A percentile compares a stretch with the other conserved stretches of the same genome.
These are phyloP conservation scores for Xylariaceae sp. DNA, from an alignment of 2,329 filamentous ascomycete genomes.

Conservation along the genomic window DNA sequence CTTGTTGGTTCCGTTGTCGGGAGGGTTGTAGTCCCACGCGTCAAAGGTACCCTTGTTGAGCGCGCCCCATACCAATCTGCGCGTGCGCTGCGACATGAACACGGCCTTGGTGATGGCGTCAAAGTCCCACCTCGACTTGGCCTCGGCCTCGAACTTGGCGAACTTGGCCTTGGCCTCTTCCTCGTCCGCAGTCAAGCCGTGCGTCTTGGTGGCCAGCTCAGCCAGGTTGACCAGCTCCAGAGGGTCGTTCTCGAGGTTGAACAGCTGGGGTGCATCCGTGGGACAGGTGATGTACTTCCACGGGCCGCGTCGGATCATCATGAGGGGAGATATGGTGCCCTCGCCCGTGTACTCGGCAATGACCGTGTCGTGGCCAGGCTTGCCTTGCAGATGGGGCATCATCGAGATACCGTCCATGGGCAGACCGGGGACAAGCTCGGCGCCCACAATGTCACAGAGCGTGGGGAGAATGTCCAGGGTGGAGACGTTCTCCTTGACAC, in stretches of 20 bases:
- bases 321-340: slow-evolving; percentile 81
- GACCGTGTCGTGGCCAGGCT: slow-evolving; percentile 76
- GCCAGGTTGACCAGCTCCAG: slow-evolving; percentile 73
- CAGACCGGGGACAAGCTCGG: slow-evolving; percentile 65
- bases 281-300: slow-evolving; percentile 93
- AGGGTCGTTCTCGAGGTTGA: slow-evolving; percentile 73
- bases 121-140: slow-evolving; percentile 76
- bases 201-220: slow-evolving; percentile 40
- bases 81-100: slow-evolving; percentile 72
- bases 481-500: slow-evolving; percentile 79
- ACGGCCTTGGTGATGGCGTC: slow-evolving; percentile 72
- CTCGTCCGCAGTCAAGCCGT: slow-evolving; percentile 40
- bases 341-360: slow-evolving; percentile 94
- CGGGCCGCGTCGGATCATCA: slow-evolving; percentile 87
- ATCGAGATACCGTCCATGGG: slow-evolving; percentile 84
- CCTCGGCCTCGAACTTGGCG: slow-evolving; percentile 70
- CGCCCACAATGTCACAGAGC: slow-evolving; percentile 77
- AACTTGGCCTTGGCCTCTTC: slow-evolving; percentile 50
- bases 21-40: slow-evolving; percentile 82
- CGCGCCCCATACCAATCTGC: slow-evolving; percentile 76
- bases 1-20: slow-evolving; percentile 66
- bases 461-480: slow-evolving; percentile 90
- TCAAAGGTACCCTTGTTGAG: slow-evolving; percentile 73
- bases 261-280: slow-evolving; percentile 80
- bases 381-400: slow-evolving; percentile 70